A percentile compares a stretch with the other conserved stretches of the same genome.
These are phyloP conservation scores for Lachancea sp. DNA, from an alignment of 805 yeast species.

Conservation along the genomic window DNA sequence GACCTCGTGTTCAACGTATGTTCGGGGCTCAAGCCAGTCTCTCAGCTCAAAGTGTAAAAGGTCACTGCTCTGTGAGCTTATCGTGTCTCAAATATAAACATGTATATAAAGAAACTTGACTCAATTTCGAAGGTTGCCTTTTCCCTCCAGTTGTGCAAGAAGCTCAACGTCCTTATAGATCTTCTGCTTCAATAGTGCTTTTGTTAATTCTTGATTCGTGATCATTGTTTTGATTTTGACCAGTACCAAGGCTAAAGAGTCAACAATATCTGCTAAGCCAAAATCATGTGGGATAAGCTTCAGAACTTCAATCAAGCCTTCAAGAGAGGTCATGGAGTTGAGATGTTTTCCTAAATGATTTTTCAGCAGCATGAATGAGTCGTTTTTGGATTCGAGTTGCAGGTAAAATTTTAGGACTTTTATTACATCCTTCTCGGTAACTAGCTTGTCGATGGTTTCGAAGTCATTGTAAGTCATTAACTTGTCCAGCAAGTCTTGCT, in stretches of 20 bases:
- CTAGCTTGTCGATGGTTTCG: constrained; percentile 16
- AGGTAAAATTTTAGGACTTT: constrained; percentile 18
- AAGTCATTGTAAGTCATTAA: constrained; percentile 24
- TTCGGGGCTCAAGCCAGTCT: constrained; percentile 28
- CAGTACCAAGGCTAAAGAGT: constrained; percentile 14
- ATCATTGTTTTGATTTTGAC: constrained; percentile 8
- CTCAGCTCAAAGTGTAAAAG: constrained; percentile 17
- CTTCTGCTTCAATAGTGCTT: constrained; percentile 18
- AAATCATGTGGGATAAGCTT: constrained; percentile 16
- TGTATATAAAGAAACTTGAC: constrained; percentile 1
- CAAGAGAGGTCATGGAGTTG: constrained; percentile 8
- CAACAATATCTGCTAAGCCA: constrained; percentile 12
- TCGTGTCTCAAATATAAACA: background rate
- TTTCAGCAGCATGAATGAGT: constrained; percentile 10
- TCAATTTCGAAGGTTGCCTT: background rate
- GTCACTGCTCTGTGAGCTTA: too few relatives aligned
- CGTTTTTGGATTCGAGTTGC: constrained; percentile 6
- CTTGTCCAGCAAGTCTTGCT: constrained; percentile 13
- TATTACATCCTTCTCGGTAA: constrained; percentile 12
- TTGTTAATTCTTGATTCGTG: constrained; percentile 14
- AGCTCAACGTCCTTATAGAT: background rate
- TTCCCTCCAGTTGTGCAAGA: background rate
- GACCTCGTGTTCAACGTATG: constrained; percentile 24
- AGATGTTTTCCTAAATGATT: constrained; percentile 19
- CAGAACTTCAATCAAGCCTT: constrained; percentile 11